Evolutionary conservation across 257 asterid species (phyloP).

Genomic region (Solanum clarkiae): DNA sequence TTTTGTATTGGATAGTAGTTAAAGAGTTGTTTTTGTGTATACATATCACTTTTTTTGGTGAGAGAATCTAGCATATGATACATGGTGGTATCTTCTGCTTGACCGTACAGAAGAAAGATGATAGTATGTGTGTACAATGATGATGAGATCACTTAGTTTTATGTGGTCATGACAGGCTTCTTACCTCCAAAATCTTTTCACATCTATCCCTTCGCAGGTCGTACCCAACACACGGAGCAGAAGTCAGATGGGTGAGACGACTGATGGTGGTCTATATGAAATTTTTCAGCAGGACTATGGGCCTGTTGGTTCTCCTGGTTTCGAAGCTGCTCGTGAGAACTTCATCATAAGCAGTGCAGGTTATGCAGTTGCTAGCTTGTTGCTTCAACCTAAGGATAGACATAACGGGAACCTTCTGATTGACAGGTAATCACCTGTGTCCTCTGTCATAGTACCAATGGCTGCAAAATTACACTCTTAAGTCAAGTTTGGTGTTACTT

Average conservation of each 20-base stretch:
- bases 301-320: constrained; percentile 90
- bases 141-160: background rate
- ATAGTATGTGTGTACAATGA: background rate
- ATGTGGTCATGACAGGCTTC: background rate
- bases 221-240: constrained; percentile 94
- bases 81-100: background rate
- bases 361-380: constrained; percentile 98
- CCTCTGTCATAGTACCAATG: background rate
- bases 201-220: constrained; percentile 40
- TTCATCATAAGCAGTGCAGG: constrained; percentile 98
- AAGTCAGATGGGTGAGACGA: constrained; percentile 99
- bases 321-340: constrained; percentile 96
- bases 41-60: background rate
- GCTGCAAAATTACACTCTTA: background rate
- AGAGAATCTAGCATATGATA: background rate
- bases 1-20: background rate
- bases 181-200: background rate
- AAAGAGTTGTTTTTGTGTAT: background rate
- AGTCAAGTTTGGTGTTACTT: background rate
- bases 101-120: background rate
- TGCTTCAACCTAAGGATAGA: constrained; percentile 99
- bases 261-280: constrained; percentile 97
- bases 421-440: constrained; percentile 55
- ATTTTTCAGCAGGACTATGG: constrained; percentile 98
- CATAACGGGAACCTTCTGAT: constrained; percentile 97